A percentile compares a stretch with the other conserved stretches of the same genome.
phyloP scores from a whole-genome alignment of 2,329 filamentous ascomycete genomes.

The Colletotrichum theobromicola region DNA sequence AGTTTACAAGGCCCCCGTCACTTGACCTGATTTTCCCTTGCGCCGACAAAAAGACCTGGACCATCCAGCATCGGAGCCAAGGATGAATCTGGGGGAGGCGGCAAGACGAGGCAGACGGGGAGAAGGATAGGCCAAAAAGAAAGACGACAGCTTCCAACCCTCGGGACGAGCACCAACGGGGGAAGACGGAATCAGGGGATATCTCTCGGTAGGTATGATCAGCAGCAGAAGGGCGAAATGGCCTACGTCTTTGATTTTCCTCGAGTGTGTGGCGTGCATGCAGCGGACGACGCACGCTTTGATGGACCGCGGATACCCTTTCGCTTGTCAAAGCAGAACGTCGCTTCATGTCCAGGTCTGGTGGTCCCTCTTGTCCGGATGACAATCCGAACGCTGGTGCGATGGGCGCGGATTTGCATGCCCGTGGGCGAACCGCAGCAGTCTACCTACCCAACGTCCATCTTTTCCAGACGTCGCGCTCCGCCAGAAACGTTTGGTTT shows the following conservation, averaged over 20 bases:
- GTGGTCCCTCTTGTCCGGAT: conserved; percentile 4
- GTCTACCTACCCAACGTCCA: neutral
- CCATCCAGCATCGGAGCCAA: neutral
- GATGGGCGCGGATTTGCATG: neutral
- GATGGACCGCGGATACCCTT: conserved; percentile 8
- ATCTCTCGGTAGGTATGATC: neutral
- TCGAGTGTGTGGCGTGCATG: neutral
- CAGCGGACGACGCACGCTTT: conserved; percentile 9
- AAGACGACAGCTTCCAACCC: neutral
- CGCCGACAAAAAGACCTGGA: neutral
- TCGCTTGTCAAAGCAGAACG: conserved; percentile 11
- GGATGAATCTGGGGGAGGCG: neutral
- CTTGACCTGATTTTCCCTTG: neutral
- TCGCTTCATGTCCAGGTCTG: neutral
- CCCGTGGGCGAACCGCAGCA: neutral
- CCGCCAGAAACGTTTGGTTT: conserved; percentile 6
- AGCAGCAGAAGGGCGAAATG: neutral
- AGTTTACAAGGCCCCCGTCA: conserved; percentile 12
- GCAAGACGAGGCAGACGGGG: neutral
- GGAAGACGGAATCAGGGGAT: neutral
- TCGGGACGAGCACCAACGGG: neutral
- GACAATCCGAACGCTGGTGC: conserved; percentile 16
- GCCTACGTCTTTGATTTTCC: neutral
- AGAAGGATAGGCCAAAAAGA: neutral
- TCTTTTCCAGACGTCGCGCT: neutral